Conservation (phyloP, 345 rosid genomes). For the Hevea brasiliensis region DNA sequence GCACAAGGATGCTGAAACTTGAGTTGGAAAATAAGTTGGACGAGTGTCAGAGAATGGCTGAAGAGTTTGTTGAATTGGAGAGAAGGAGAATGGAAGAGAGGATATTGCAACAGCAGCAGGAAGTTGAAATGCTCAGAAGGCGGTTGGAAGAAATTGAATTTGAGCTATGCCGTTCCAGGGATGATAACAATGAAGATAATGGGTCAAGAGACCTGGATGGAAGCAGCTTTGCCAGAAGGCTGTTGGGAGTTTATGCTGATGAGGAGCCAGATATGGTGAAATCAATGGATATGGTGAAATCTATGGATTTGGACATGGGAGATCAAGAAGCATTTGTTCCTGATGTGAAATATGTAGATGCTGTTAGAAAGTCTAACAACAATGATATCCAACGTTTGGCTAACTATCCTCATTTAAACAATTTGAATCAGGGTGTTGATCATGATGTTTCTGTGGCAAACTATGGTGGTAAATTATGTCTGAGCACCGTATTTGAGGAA, state of each 20-base stretch:
- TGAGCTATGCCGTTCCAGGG: conserved; percentile 45
- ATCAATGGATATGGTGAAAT: conserved; percentile 96
- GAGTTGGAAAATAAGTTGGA: conserved; percentile 75
- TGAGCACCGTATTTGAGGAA: conserved; percentile 93
- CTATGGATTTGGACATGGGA: conserved; percentile 94
- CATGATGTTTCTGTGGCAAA: conserved; percentile 39
- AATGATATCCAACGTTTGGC: conserved; percentile 27
- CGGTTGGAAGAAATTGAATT: conserved; percentile 75
- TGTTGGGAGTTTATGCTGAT: conserved; percentile 55
- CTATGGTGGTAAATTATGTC: conserved; percentile 53
- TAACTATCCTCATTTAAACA: conserved; percentile 30
- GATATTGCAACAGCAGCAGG: conserved; percentile 84
- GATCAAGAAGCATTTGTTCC: conserved; percentile 57
- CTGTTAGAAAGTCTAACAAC: conserved; percentile 22
- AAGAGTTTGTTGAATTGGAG: conserved; percentile 78
- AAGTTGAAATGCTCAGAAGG: conserved; percentile 76
- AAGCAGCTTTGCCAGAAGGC: conserved; percentile 71
- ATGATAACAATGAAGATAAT: conserved; percentile 31
- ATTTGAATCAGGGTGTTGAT: conserved; percentile 30
- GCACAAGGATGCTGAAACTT: conserved; percentile 45
- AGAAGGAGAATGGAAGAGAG: conserved; percentile 95
- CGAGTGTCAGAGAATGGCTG: conserved; percentile 79
- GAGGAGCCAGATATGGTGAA: conserved; percentile 93
- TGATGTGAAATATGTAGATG: conserved; percentile 40
- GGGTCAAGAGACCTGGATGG: conserved; percentile 47